Evolutionary conservation across 169 alveolate species (phyloP), one percentile per base, ranked within the genome.

Genomic region (Perkinsus marinus): DNA sequence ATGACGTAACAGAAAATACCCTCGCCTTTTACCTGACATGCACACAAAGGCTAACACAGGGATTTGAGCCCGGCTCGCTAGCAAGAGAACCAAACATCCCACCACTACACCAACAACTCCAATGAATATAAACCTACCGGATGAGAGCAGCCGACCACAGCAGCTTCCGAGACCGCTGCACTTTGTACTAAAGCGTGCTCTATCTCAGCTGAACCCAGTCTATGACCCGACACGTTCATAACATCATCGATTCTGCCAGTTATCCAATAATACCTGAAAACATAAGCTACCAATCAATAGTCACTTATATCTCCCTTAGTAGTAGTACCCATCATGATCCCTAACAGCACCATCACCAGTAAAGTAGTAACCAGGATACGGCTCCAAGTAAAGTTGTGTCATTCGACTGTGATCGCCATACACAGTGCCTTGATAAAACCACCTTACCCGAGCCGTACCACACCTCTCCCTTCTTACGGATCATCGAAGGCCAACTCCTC

Each of bases 241-340:
- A 98, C 98, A 93, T 98, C 99, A 93, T 98, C 99, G 41, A 97
- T 95, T 41, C 99, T 94, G 41, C 99, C 99, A 43, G 98, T 96
- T 39, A 98, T 97, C 98, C 99, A 97, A 92, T 96, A 93, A 93
- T 97, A 94, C 43, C 94, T 91, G 47, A 68, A 90, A 0, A 39
- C 79, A n/a, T n/a, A n/a, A n/a, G n/a, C n/a, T n/a, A n/a, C n/a
- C n/a, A n/a, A n/a, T n/a, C n/a, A n/a, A n/a, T n/a, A n/a, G n/a
- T n/a, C n/a, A n/a, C n/a, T n/a, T n/a, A n/a, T n/a, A n/a, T n/a
- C n/a, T n/a, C n/a, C n/a, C n/a, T n/a, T n/a, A n/a, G n/a, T n/a
- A n/a, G n/a, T n/a, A n/a, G 46, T 91, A 97, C 0, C 99, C 99
- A 90, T 97, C 99, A 43, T 96, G 95, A 94, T 98, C 99, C 39